Base-by-base conservation (phyloP, 495 filamentous ascomycete species). In the Astrothelium subdiscretum region DNA sequence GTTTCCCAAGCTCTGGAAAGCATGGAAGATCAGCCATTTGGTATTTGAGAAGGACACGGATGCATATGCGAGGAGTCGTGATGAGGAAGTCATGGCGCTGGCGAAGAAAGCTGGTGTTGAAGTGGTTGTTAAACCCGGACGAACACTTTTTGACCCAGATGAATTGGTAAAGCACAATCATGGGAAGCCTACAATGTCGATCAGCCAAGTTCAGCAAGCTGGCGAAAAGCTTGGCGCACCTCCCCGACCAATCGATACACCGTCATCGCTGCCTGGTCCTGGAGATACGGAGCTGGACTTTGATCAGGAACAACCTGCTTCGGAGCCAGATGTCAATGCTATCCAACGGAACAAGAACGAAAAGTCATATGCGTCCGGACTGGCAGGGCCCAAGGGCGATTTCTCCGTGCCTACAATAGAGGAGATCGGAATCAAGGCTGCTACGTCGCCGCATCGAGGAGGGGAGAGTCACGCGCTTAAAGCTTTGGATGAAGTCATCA, bases 1-100 rank as follows among this genome's bases (percentile, higher is more conserved):
- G 0, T 74, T 88, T 12, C 81, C 82, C 1, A 88, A 87, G 66
- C 72, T 89, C 0, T 87, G 87, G 77, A 81, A 82, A 66, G 75
- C 78, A 43, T 88, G 85, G 86, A 79, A 78, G 22, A 80, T 87
- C 29, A 83, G 83, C 0, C 86, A 89, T 74, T 70, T 89, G 2
- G 86, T 88, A 0, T 90, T 88, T 66, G 86, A 89, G 69, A 86
- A 85, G 65, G 86, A 90, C 63, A 87, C 84, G 2, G 87, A 89
- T 73, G 77, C 84, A 0, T 88, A 88, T 69, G 86, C 81, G 3
- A 74, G 78, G 11, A 77, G 83, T 18, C 70, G 86, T 38, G 86
- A 90, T 71, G 75, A 70, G 43, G 68, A 69, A 10, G 76, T 89
- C 32, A 73, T 79, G 15, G 70, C 74, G 4, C 63, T 83, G 32